Evolutionary conservation across 768 basidiomycete genomes (phyloP).

Genomic region (Suillus sp.): DNA sequence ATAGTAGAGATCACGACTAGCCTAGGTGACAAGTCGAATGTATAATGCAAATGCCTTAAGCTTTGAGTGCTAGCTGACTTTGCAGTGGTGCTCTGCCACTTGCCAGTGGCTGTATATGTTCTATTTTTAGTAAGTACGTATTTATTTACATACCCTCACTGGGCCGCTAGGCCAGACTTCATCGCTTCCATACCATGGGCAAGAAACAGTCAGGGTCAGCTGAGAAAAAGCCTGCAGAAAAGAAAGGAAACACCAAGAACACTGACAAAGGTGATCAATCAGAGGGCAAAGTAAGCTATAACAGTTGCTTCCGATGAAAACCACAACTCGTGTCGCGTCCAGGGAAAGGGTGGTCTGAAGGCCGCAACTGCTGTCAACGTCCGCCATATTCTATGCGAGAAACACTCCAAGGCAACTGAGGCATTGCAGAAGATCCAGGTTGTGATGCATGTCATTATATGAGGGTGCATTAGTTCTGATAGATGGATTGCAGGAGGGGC

Average conservation of each 20-base stretch:
- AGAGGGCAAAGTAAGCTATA: conserved; percentile 20
- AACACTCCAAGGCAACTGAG: conserved; percentile 78
- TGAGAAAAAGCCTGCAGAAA: conserved; percentile 3
- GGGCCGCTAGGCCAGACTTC: background rate
- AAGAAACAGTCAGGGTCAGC: conserved; percentile 6
- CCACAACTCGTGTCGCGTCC: conserved; percentile 4
- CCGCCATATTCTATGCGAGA: conserved; percentile 87
- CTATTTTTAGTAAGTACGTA: background rate
- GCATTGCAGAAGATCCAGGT: conserved; percentile 82
- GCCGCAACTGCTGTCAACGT: conserved; percentile 83
- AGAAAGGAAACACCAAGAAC: conserved; percentile 17
- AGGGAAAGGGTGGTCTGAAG: conserved; percentile 67
- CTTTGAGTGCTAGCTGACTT: too few relatives aligned
- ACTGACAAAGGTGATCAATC: conserved; percentile 20
- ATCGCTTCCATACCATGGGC: conserved; percentile 3
- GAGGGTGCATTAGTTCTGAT: background rate
- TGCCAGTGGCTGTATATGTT: background rate
- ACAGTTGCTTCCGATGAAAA: conserved; percentile 8
- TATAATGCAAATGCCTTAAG: too few relatives aligned
- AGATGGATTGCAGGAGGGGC: conserved; percentile 56
- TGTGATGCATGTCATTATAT: background rate
- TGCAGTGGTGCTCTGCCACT: background rate
- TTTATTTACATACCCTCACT: background rate
- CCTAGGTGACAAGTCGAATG: too few relatives aligned
- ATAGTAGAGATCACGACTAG: too few relatives aligned